Evolutionary conservation across 83 land plant genomes (phyloP), one percentile per base, ranked within the genome.

Genomic region (Picea mariana): DNA sequence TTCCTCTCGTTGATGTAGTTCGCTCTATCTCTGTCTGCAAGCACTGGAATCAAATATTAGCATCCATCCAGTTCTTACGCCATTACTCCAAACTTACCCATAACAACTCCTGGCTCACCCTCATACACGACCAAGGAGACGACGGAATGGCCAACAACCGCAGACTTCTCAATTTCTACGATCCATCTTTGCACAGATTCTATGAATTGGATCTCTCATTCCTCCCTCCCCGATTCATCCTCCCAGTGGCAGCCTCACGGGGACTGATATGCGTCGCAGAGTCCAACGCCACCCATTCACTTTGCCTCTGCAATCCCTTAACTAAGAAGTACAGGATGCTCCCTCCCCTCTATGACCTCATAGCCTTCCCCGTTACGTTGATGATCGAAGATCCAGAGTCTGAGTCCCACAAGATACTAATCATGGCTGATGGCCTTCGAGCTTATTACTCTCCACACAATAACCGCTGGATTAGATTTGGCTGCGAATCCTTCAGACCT

Each of bases 241-340:
- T 69, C 18, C 75, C 75, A 26, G 75, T 69, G 47, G 75, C 75
- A 69, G 18, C 75, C 47, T 69, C 44, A 9, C 21, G 42, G 18
- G 75, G 75, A 18, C 42, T 69, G 75, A 8, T 69, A 21, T 69
- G 75, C 42, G 47, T 69, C 75, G 18, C 47, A 17, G 59, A 55
- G 59, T 18, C 49, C 3, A 20, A 17, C 75, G 2, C 17, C 44
- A 38, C 75, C 18, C 38, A 38, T 38, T 69, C 42, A 42, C 75
- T 69, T 69, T 69, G 47, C 9, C 38, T 38, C 44, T 69, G 75
- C n/a, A 69, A 69, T 69, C 75, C 75, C 49, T 42, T 69, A 18
- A 69, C 75, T 4, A 73, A 73, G 47, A 52, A 49, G 47, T 73
- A 73, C 77, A 73, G 11, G 40, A 21, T 44, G 3, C 42, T 73